phyloP scores from a whole-genome alignment of 2,329 filamentous ascomycete genomes.

The Cercospora zeae-maydis region DNA sequence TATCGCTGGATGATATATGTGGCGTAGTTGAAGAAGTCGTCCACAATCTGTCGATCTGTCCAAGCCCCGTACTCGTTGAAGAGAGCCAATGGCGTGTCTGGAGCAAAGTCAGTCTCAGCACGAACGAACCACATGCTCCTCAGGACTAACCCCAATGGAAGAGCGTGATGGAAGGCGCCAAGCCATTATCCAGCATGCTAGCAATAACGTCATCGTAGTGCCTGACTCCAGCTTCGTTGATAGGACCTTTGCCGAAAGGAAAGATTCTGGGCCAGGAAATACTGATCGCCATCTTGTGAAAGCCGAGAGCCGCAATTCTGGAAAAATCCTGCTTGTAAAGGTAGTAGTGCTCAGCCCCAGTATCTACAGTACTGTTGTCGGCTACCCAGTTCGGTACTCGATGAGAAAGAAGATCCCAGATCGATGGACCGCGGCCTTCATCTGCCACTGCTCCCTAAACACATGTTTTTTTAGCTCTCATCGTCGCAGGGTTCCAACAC shows the following conservation, averaged over 20 bases:
- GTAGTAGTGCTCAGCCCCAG: slow-evolving; percentile 10
- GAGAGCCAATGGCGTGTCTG: slow-evolving; percentile 20
- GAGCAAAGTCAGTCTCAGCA: background rate
- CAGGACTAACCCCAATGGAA: slow-evolving; percentile 43
- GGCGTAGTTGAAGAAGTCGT: slow-evolving; percentile 42
- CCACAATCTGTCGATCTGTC: slow-evolving; percentile 36
- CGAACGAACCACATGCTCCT: background rate
- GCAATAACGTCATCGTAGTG: slow-evolving; percentile 52
- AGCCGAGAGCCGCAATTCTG: slow-evolving; percentile 40
- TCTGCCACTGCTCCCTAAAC: slow-evolving; percentile 29
- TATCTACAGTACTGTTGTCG: slow-evolving; percentile 33
- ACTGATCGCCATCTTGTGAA: slow-evolving; percentile 41
- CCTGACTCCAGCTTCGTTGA: slow-evolving; percentile 46
- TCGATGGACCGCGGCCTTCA: slow-evolving; percentile 33
- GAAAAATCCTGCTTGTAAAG: slow-evolving; percentile 20
- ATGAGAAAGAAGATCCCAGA: slow-evolving; percentile 30
- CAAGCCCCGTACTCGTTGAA: slow-evolving; percentile 43
- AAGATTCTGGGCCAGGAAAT: slow-evolving; percentile 50
- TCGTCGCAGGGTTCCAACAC: background rate
- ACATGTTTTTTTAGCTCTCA: background rate
- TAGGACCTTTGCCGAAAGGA: slow-evolving; percentile 46
- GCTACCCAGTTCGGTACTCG: slow-evolving; percentile 36
- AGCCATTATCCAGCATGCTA: slow-evolving; percentile 40
- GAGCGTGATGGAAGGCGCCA: slow-evolving; percentile 47
- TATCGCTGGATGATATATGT: slow-evolving; percentile 39